Base-by-base conservation (phyloP, 2,329 filamentous ascomycete species). In the Fusarium sp. region DNA sequence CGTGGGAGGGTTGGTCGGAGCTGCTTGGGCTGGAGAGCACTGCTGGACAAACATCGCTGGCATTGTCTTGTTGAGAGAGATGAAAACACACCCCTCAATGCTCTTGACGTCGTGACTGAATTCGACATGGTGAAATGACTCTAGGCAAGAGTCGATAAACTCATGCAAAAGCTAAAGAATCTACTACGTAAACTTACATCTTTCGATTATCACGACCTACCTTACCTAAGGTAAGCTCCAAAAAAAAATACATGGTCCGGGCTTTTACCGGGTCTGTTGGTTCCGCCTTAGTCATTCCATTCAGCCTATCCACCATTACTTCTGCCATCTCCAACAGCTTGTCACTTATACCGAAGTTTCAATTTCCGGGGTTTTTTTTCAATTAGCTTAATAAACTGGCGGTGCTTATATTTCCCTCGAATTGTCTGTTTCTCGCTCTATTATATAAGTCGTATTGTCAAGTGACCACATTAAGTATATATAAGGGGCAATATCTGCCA, bases 31-130 rank as follows among this genome's bases (percentile, higher is more conserved):
- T 80, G 82, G 53, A 81, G 66, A 48, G 80, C 78, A 71, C 74
- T 76, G 79, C 78, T 78, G 45, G 84, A 83, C 68, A 87, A 81
- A 75, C 84, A 85, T 60, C 85, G 83, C 51, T 82, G 81, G 73
- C 84, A 86, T 79, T 84, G 82, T 64, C 80, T 81, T 30, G 79
- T 67, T 4, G 81, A 70, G 39, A 79, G 69, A 42, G 79, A 80
- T 26, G 80, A 69, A 10, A 84, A 65, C 22, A 80, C 75, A 63
- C 81, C 80, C 63, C 81, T 74, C 13, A 85, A 70, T 63, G 81
- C 78, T 72, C 80, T 83, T 41, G 83, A 81, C 14, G 82, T 77
- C 41, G 80, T 76, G 42, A 81, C 69, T 51, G 81, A 74, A 62
- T 82, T 82, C 65, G 84, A 82, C 85, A 87, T 87, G 69, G 61